Evolutionary conservation across 2,329 filamentous ascomycete genomes (phyloP), one percentile per base, ranked within the genome.

Genomic region (Colletotrichum acutatum): DNA sequence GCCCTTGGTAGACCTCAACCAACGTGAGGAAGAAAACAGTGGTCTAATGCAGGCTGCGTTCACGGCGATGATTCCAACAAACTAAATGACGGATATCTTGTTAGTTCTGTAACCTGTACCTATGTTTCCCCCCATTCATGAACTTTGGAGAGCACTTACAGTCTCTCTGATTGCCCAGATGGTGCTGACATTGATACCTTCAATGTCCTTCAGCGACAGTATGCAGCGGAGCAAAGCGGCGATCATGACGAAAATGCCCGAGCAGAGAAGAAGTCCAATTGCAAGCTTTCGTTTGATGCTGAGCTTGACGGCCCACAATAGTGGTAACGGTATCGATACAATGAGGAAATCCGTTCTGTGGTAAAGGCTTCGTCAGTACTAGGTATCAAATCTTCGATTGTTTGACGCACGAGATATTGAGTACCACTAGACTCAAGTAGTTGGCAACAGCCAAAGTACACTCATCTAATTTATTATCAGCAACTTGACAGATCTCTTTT

Each of bases 141-240:
- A 71, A 72, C 37, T 32, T 32, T 5, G 32, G 22, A 12, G 19
- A 9, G 2, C 46, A 52, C 76, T 54, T 76, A 83, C 81, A 3
- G 82, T 84, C 76, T 86, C 84, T 57, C 84, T 80, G 19, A 84
- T 83, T 14, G 82, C 83, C 84, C 84, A 85, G 24, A 84, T 83
- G 0, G 82, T 84, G 28, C 80, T 81, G 2, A 79, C 74, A 69
- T 84, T 83, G 76, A 84, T 82, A 19, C 78, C 79, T 22, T 82
- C 59, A 49, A 83, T 81, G 30, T 80, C 77, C 30, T 78, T 73
- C 0, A 86, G 77, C 14, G 81, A 83, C 5, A 83, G 74, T 46
- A 84, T 72, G 66, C 82, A 85, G n/a, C 84, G 83, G 46, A 86
- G 77, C 0, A 86, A 73, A 1, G 84, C 81, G 26, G 83, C 83